These are phyloP conservation scores for Fusarium nodosum DNA, from an alignment of 2,329 filamentous ascomycete genomes.

Conservation along the genomic window DNA sequence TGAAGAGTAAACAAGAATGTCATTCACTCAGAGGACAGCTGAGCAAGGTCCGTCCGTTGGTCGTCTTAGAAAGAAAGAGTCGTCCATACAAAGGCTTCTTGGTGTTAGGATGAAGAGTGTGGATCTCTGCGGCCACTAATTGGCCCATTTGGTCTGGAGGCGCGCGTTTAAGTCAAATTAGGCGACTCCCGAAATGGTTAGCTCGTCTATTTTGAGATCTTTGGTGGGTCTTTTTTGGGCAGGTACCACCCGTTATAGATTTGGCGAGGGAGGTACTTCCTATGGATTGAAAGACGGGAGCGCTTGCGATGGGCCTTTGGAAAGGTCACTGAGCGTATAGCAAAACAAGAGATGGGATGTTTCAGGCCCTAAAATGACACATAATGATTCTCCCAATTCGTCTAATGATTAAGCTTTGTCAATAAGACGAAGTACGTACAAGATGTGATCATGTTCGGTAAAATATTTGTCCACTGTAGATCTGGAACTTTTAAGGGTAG, in stretches of 20 bases:
- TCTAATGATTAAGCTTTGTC: not conserved
- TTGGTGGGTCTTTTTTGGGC: conserved; percentile 28
- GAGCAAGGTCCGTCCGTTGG: not conserved
- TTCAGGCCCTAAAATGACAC: conserved; percentile 37
- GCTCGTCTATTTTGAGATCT: conserved; percentile 45
- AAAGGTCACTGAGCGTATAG: conserved; percentile 36
- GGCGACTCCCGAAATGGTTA: conserved; percentile 39
- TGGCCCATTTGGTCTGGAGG: conserved; percentile 37
- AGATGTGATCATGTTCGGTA: not conserved
- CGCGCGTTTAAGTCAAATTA: conserved; percentile 49
- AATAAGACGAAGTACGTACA: conserved; percentile 9
- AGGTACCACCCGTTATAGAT: conserved; percentile 23
- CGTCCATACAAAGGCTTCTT: conserved; percentile 11
- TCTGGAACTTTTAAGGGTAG: not conserved
- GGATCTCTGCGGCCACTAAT: conserved; percentile 32
- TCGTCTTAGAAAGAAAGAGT: not conserved
- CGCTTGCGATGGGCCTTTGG: conserved; percentile 30
- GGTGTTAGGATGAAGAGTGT: conserved; percentile 42
- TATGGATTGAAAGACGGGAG: conserved; percentile 14
- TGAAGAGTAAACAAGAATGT: not conserved
- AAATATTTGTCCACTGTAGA: not conserved
- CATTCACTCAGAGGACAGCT: not conserved
- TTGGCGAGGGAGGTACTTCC: conserved; percentile 34
- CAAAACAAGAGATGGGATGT: conserved; percentile 40
- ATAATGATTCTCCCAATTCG: not conserved